Percentiles rank a stretch among this genome's conserved stretches.
These are phyloP conservation scores for Tephrocybe sp. DNA, from an alignment of 768 basidiomycete species.

Conservation along the genomic window DNA sequence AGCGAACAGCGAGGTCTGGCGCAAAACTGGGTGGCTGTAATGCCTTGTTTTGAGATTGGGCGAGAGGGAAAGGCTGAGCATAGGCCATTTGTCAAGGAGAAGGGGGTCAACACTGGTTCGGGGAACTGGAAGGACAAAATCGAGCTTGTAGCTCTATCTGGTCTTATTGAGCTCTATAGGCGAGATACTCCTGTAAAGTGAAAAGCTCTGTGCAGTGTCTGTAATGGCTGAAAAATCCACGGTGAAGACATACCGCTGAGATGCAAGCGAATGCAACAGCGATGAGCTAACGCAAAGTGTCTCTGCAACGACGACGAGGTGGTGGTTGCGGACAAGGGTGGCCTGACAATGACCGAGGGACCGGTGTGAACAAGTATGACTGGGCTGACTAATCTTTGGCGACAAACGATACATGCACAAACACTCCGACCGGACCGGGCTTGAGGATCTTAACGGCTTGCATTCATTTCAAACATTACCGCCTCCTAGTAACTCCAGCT, in stretches of 20 bases:
- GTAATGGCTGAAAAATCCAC: slow-evolving; percentile 10
- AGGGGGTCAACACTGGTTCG: slow-evolving; percentile 23
- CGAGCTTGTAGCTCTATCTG: slow-evolving; percentile 3
- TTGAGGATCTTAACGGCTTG: no score
- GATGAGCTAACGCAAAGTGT: not conserved
- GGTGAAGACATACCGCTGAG: slow-evolving; percentile 15
- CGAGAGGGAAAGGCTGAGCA: slow-evolving; percentile 79
- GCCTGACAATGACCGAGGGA: no score
- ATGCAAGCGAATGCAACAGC: slow-evolving; percentile 3
- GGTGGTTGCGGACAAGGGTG: slow-evolving; percentile 9
- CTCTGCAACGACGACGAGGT: slow-evolving; percentile 12
- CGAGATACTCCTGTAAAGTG: slow-evolving; percentile 13
- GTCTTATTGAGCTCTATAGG: not conserved
- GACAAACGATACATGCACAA: no score
- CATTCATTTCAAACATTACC: no score
- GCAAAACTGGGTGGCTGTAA: slow-evolving; percentile 61
- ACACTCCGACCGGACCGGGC: no score
- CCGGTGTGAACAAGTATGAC: not conserved
- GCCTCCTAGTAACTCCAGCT: no score
- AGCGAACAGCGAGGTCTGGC: slow-evolving; percentile 82
- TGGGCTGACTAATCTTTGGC: no score
- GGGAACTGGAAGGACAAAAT: slow-evolving; percentile 10
- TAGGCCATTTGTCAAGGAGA: slow-evolving; percentile 54
- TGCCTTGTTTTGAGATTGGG: slow-evolving; percentile 51
- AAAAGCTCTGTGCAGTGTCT: slow-evolving; percentile 14